phyloP scores from a whole-genome alignment of 2,329 filamentous ascomycete species.

The Trichoderma sp. region DNA sequence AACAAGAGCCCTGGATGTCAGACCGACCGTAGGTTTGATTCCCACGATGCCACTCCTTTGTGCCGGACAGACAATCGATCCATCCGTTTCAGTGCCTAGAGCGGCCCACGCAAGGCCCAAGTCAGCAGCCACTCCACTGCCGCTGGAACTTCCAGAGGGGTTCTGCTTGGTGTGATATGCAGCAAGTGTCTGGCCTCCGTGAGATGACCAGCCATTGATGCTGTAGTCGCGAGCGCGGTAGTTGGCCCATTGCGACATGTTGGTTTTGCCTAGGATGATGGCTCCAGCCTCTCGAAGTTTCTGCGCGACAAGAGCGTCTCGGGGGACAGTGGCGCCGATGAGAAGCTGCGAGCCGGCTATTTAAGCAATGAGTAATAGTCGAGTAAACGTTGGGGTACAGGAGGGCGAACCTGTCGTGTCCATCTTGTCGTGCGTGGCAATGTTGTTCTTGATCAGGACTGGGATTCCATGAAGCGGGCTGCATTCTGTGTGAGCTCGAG shows the following conservation, averaged over 20 bases:
- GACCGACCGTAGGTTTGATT: constrained; percentile 64
- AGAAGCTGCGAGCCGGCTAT: constrained; percentile 55
- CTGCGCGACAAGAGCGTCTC: constrained; percentile 54
- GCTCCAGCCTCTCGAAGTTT: constrained; percentile 58
- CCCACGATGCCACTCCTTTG: constrained; percentile 58
- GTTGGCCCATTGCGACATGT: constrained; percentile 62
- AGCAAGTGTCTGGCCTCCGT: constrained; percentile 58
- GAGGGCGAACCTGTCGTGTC: constrained; percentile 45
- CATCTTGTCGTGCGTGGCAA: constrained; percentile 58
- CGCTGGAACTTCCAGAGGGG: constrained; percentile 58
- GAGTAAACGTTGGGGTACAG: not conserved
- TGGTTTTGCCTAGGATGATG: constrained; percentile 62
- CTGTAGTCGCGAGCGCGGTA: constrained; percentile 52
- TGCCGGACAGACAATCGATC: constrained; percentile 58
- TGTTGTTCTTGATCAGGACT: constrained; percentile 64
- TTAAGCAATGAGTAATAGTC: not conserved
- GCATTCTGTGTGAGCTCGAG: not conserved
- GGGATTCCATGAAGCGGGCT: constrained; percentile 59
- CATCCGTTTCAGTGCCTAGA: constrained; percentile 54
- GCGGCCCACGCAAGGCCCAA: constrained; percentile 57
- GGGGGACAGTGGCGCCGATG: constrained; percentile 50
- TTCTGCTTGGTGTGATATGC: constrained; percentile 61
- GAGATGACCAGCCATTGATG: constrained; percentile 62
- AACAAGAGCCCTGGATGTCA: constrained; percentile 59
- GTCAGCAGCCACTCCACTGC: constrained; percentile 57